Percentiles rank a stretch among this genome's conserved stretches.
phyloP scores from a whole-genome alignment of 2,329 filamentous ascomycete genomes.

The Xylariaceae sp. region DNA sequence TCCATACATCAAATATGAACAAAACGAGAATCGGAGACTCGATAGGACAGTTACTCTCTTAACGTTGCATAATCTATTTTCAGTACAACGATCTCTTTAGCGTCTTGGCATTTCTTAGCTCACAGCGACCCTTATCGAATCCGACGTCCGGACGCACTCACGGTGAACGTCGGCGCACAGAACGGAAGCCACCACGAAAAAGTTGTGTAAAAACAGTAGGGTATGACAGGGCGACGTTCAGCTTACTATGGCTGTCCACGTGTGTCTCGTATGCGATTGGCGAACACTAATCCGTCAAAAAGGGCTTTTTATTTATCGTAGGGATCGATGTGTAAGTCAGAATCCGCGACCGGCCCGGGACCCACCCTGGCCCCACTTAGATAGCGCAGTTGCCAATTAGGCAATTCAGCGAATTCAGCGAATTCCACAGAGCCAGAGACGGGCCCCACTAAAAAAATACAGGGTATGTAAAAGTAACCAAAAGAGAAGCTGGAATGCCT shows the following conservation, averaged over 20 bases:
- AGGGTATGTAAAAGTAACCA: not conserved
- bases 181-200: not conserved
- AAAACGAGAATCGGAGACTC: too few species aligned
- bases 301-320: not conserved
- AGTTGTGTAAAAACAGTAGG: not conserved
- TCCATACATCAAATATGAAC: too few species aligned
- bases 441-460: not conserved
- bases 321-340: not conserved
- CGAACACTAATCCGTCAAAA: not conserved
- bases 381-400: too few species aligned
- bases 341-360: not conserved
- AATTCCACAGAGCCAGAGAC: not conserved
- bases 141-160: not conserved
- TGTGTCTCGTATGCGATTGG: not conserved
- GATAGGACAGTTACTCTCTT: too few species aligned
- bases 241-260: not conserved
- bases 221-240: not conserved
- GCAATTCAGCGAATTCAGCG: too few species aligned
- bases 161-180: not conserved
- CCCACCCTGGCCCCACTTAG: too few species aligned
- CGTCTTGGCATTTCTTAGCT: not conserved
- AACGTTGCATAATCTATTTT: not conserved
- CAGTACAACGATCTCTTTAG: not conserved
- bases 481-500: not conserved
- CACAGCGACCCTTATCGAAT: not conserved